Evolutionary conservation across 768 basidiomycete species (phyloP).

Genomic region (Termitomyces heimii): DNA sequence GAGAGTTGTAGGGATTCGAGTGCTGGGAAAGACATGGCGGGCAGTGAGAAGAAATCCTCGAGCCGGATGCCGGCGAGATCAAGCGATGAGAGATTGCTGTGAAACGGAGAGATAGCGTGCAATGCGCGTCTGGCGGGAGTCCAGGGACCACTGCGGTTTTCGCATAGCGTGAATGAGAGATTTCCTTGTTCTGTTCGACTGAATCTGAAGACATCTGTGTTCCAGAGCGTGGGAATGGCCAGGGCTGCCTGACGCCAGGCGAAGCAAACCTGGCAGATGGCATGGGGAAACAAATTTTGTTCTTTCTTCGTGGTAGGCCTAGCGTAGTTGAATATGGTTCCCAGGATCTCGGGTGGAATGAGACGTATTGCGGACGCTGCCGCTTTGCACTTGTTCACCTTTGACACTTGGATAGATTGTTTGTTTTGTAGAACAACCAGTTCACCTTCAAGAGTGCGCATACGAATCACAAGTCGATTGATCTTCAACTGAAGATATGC

Average conservation of each 20-base stretch:
- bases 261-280: neutral
- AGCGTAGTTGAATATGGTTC: neutral
- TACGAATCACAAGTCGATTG: neutral
- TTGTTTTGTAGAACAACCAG: neutral
- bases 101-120: neutral
- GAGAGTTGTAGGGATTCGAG: too few species aligned
- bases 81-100: neutral
- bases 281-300: neutral
- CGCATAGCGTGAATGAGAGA: neutral
- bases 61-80: neutral
- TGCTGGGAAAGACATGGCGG: neutral
- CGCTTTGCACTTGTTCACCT: neutral
- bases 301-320: neutral
- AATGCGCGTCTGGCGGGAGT: neutral
- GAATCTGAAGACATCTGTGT: neutral
- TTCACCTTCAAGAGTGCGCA: neutral
- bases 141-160: neutral
- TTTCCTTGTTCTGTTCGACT: neutral
- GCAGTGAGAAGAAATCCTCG: neutral
- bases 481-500: neutral
- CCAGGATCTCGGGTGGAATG: neutral
- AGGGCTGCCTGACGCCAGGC: neutral
- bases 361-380: neutral
- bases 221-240: neutral
- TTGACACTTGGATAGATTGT: neutral